Conservation (phyloP, 106 monocot genomes). For the Dendrobium nobile region DNA sequence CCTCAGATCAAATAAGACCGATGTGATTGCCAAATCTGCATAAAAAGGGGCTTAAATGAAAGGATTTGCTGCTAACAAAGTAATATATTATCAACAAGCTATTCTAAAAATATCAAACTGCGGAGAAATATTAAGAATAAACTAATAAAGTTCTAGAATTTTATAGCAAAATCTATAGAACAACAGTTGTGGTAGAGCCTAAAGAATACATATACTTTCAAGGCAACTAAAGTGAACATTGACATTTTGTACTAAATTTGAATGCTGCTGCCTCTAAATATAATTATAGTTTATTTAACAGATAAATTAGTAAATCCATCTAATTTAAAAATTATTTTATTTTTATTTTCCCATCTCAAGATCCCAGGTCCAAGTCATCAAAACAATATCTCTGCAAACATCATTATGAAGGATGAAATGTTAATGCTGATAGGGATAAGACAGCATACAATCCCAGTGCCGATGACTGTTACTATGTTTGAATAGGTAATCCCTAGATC, state of each 20-base stretch:
- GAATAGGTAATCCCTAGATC: no score
- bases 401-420: neutral
- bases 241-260: neutral
- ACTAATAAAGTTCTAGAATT: no score
- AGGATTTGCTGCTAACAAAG: neutral
- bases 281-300: neutral
- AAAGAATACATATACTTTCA: no score
- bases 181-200: no score
- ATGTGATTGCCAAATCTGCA: neutral
- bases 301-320: no score
- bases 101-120: neutral
- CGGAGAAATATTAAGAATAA: no score
- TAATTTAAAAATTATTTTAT: neutral
- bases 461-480: no score
- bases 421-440: neutral
- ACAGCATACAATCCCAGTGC: neutral
- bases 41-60: neutral
- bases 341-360: neutral
- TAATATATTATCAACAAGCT: neutral
- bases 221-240: no score
- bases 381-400: neutral
- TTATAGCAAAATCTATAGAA: no score
- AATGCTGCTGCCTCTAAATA: neutral
- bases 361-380: neutral
- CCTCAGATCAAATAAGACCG: neutral